Evolutionary conservation across 1,139 yeast genomes (phyloP), one percentile per base, ranked within the genome.

Genomic region (Geotrichum australiense): DNA sequence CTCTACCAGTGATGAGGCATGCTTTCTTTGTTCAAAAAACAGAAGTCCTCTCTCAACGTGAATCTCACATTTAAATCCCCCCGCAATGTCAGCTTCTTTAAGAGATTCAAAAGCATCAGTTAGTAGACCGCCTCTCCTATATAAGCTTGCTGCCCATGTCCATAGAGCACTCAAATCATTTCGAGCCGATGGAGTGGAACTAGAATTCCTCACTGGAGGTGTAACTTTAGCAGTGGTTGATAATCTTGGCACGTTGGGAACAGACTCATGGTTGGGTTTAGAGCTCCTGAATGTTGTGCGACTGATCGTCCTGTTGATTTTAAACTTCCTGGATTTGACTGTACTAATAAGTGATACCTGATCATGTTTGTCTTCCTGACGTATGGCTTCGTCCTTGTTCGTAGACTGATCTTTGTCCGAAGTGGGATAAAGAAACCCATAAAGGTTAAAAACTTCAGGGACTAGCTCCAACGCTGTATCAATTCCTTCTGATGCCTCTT

Each of bases 101-200:
- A 86, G 70, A 40, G 94, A 83, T 48, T 76, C 79, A 52, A 78
- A 80, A 8, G 89, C 77, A 46, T 85, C 94, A 5, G 66, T 71
- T 3, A 63, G 50, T 42, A 75, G 64, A 1, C 73, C 78, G 4
- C 74, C 69, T 49, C 76, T 73, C 51, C 74, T 64, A 58, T 84
- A 87, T 28, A 85, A 64, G 31, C 72, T 72, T 1, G 87, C 73
- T 0, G 85, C 71, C 76, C 86, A 76, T 41, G 86, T 60, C 96
- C 96, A 87, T 10, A 84, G 56, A 25, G 69, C 70, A 53, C 80
- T 85, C 40, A 80, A 58, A 8, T 37, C 36, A 8, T 32, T 14
- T 27, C 38, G 5, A 29, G 14, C 6, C 5, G n/a, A 5, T 15
- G 19, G 4, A 22, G 16, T 12, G 16, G 7, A 12, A 16, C 6